A percentile compares a stretch with the other conserved stretches of the same genome.
Conservation (phyloP, 106 monocot species). For the Posidonia australis region DNA sequence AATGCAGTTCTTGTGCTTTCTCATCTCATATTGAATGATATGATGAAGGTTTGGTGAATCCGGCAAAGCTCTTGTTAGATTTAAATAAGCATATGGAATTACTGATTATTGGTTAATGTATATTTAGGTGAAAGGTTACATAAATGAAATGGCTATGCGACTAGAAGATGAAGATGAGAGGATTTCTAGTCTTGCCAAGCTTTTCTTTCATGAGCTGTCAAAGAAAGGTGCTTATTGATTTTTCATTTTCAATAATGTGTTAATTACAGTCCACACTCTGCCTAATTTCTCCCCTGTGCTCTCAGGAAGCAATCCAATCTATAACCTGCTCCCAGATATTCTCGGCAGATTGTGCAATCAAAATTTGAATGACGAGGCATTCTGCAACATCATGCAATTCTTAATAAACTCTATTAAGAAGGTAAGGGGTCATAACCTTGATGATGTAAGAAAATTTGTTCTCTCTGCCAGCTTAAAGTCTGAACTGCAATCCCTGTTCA, state of each 20-base stretch:
- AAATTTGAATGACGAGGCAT: constrained; percentile 62
- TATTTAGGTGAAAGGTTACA: constrained; percentile 92
- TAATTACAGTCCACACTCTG: not conserved
- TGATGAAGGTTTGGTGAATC: constrained; percentile 82
- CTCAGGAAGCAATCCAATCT: constrained; percentile 94
- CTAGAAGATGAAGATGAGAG: constrained; percentile 92
- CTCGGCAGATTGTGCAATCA: constrained; percentile 73
- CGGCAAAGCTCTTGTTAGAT: not conserved
- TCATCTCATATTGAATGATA: constrained; percentile 98
- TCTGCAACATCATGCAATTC: constrained; percentile 91
- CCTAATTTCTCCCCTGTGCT: not conserved
- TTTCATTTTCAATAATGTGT: not conserved
- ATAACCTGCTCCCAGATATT: constrained; percentile 93
- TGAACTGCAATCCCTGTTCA: constrained; percentile 14
- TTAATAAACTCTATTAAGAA: constrained; percentile 87
- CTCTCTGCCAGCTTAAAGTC: not conserved
- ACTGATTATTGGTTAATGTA: not conserved
- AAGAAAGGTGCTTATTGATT: constrained; percentile 62
- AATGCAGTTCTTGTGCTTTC: constrained; percentile 97
- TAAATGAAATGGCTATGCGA: constrained; percentile 87
- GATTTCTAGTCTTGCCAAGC: constrained; percentile 86
- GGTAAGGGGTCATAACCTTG: constrained; percentile 24
- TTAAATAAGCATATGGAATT: not conserved
- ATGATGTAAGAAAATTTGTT: not conserved
- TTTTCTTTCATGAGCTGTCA: constrained; percentile 95